These are phyloP conservation scores for Barnettozyma botsteinii DNA, from an alignment of 805 yeast genomes.

Conservation along the genomic window DNA sequence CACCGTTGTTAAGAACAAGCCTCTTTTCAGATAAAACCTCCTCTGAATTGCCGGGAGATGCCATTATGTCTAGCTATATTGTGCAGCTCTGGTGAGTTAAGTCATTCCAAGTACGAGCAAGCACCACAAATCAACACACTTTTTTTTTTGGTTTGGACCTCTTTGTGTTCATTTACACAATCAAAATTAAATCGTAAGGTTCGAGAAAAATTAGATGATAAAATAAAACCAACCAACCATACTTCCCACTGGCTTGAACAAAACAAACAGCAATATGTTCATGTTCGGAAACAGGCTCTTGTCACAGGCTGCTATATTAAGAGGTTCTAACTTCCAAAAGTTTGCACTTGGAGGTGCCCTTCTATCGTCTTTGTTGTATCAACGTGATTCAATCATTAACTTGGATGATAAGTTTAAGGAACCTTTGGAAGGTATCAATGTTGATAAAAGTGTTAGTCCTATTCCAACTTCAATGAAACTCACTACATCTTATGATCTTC, in stretches of 20 bases:
- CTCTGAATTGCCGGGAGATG: neutral
- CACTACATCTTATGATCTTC: slow-evolving; percentile 39
- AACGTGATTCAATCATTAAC: slow-evolving; percentile 1
- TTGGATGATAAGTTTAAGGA: slow-evolving; percentile 13
- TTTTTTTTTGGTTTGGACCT: too few species aligned
- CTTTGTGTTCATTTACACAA: too few species aligned
- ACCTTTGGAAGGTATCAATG: slow-evolving; percentile 29
- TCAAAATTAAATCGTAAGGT: too few species aligned
- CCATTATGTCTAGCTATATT: neutral
- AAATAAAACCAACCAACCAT: too few species aligned
- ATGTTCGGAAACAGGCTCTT: neutral
- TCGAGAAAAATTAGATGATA: too few species aligned
- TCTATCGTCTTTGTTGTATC: neutral
- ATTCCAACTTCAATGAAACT: slow-evolving; percentile 25
- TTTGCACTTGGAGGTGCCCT: neutral
- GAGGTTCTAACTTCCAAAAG: neutral
- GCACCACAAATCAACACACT: too few species aligned
- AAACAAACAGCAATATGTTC: too few species aligned
- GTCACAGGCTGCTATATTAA: neutral
- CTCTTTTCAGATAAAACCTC: neutral
- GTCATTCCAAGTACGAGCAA: too few species aligned
- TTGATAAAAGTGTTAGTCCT: slow-evolving; percentile 47
- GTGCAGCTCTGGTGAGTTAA: too few species aligned
- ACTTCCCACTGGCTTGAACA: too few species aligned
- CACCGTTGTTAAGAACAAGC: slow-evolving; percentile 5